Base-by-base conservation (phyloP, 106 monocot genomes). In the Dioscorea dumetorum region DNA sequence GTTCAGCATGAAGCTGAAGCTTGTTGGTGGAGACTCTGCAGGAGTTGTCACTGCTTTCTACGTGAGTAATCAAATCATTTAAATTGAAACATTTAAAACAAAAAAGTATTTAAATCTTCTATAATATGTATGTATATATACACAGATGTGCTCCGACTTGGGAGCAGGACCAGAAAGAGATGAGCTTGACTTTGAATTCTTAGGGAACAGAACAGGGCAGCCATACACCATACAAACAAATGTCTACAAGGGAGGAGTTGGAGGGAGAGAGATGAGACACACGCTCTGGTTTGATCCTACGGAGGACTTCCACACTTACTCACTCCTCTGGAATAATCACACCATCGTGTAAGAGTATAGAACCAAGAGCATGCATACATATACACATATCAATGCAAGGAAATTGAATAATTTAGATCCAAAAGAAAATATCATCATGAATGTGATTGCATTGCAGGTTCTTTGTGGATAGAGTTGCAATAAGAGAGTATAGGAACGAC, bases 1-100 rank as follows among this genome's bases (percentile, higher is more conserved):
- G 97, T 97, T 92, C 84, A 84, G 91, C 74, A 97, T 97, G 97
- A 97, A 92, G 84, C 80, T 97, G 70, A 92, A 87, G 78, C 86
- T 97, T n/a, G 97, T 89, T 32, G 91, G 86, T 10, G 92, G 92
- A 24, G 97, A 97, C 76, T 97, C 97, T 5, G 97, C 97, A 24
- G 97, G 97, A 5, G 89, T 97, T 4, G 97, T 97, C 28, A 97
- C 97, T 11, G 97, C 97, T 12, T 97, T 84, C 66, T 97, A 97
- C 35, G 97, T 97, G 22, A 81, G 90, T 64, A 3, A 14, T 19
- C 14, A 18, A 31, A 7, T 7, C 3, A 21, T 59, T 59, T 6
- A 59, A 22, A 59, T 15, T 18, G 4, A 19, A 54, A 54, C 54
- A 54, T 13, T 2, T 0, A 3, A 18, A 18, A 18, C 18, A 54